Percentiles rank a stretch among this genome's conserved stretches.
Conservation (phyloP, 371 early-diverging fungal species). For the Mortierella sp. region DNA sequence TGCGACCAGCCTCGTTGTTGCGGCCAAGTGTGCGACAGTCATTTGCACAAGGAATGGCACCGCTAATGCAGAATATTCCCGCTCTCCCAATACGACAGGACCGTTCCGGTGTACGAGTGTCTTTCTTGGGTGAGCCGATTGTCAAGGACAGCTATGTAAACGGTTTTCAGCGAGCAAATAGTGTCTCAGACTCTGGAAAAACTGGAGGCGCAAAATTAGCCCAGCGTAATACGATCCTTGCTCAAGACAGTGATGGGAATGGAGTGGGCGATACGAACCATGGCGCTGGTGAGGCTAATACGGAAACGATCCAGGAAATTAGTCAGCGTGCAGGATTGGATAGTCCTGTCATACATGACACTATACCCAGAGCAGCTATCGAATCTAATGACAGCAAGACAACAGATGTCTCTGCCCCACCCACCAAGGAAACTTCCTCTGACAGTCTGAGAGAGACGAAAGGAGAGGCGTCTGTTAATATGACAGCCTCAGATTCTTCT, state of each 20-base stretch:
- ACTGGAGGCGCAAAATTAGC: conserved; percentile 9
- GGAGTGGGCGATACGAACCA: too few relatives aligned
- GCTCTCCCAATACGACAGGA: conserved; percentile 42
- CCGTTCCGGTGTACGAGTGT: conserved; percentile 33
- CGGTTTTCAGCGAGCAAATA: conserved; percentile 17
- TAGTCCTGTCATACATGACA: conserved; percentile 13
- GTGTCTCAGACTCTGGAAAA: conserved; percentile 4
- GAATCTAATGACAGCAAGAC: too few relatives aligned
- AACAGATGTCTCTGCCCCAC: too few relatives aligned
- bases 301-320: too few relatives aligned
- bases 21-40: conserved; percentile 37
- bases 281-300: too few relatives aligned
- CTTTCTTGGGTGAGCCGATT: conserved; percentile 28
- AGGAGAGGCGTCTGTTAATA: too few relatives aligned
- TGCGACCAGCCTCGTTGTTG: conserved; percentile 20
- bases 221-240: not conserved
- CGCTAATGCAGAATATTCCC: conserved; percentile 24
- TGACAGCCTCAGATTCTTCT: too few relatives aligned
- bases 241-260: too few relatives aligned
- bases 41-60: conserved; percentile 36
- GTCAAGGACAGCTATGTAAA: conserved; percentile 14
- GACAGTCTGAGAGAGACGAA: too few relatives aligned
- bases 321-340: conserved; percentile 4
- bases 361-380: conserved; percentile 10
- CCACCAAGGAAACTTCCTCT: too few relatives aligned